These are phyloP conservation scores for Steccherinum ochraceum DNA, from an alignment of 768 basidiomycete genomes.

Conservation along the genomic window DNA sequence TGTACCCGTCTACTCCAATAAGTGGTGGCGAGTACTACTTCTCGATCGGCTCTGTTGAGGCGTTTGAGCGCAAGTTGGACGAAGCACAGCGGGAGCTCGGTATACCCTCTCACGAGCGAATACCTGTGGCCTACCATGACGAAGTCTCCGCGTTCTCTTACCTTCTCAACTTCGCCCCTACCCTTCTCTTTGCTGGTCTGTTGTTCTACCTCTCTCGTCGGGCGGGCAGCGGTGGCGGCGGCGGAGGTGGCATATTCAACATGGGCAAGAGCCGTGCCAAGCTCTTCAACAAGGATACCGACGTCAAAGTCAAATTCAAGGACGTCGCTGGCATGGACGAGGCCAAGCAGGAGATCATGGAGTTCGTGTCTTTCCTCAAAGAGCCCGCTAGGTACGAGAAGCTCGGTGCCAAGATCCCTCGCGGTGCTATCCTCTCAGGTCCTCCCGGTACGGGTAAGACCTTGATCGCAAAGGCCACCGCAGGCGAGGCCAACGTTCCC, in stretches of 20 bases:
- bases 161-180: slow-evolving; percentile 90
- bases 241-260: slow-evolving; percentile 88
- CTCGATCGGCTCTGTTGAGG: slow-evolving; percentile 96
- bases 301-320: slow-evolving; percentile 88
- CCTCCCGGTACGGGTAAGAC: slow-evolving; percentile 99
- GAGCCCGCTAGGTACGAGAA: slow-evolving; percentile 92
- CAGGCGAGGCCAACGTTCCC: slow-evolving; percentile 95
- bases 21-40: slow-evolving; percentile 76
- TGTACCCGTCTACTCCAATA: slow-evolving; percentile 57
- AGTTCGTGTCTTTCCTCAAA: slow-evolving; percentile 98
- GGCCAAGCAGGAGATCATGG: slow-evolving; percentile 99
- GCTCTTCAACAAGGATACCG: slow-evolving; percentile 95
- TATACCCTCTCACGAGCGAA: slow-evolving; percentile 87
- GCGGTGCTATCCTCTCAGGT: slow-evolving; percentile 90
- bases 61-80: slow-evolving; percentile 92
- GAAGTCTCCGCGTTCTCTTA: slow-evolving; percentile 83
- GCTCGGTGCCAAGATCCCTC: slow-evolving; percentile 95
- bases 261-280: slow-evolving; percentile 95
- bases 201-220: slow-evolving; percentile 82
- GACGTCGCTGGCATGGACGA: slow-evolving; percentile 99
- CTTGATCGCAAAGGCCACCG: slow-evolving; percentile 94
- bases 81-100: slow-evolving; percentile 89
- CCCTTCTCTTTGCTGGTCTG: slow-evolving; percentile 83
- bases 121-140: slow-evolving; percentile 95
- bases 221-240: slow-evolving; percentile 51